Conservation (phyloP, 2,329 filamentous ascomycete species). For the Huntiella bhutanensis region DNA sequence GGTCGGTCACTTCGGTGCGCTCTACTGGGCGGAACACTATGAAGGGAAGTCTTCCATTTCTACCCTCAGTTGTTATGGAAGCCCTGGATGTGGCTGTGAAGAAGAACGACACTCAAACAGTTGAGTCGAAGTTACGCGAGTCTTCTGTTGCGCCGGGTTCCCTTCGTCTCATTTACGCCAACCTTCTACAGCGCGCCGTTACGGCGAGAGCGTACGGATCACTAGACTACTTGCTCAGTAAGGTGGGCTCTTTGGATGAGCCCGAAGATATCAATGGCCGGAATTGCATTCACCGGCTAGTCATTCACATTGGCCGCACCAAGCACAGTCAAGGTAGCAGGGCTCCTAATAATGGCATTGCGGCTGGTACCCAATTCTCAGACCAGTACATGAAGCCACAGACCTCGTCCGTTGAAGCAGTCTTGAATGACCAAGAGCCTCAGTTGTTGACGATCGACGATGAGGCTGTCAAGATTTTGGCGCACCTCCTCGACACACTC, state of each 20-base stretch:
- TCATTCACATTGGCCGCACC: slow-evolving; percentile 80
- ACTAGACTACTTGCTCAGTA: slow-evolving; percentile 50
- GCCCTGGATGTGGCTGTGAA: slow-evolving; percentile 53
- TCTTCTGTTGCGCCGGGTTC: slow-evolving; percentile 26
- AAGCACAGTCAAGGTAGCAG: slow-evolving; percentile 21
- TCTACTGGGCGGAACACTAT: slow-evolving; percentile 63
- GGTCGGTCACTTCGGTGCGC: slow-evolving; percentile 52
- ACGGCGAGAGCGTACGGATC: slow-evolving; percentile 48
- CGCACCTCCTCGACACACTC: slow-evolving; percentile 47
- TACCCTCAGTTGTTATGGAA: slow-evolving; percentile 46
- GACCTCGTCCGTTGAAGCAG: slow-evolving; percentile 18
- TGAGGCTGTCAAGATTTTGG: slow-evolving; percentile 51
- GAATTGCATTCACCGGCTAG: slow-evolving; percentile 80
- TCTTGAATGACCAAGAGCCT: slow-evolving; percentile 47
- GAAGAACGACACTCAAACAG: slow-evolving; percentile 37
- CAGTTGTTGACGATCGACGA: slow-evolving; percentile 50
- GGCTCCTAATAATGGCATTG: slow-evolving; percentile 4
- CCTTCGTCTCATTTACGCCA: slow-evolving; percentile 52
- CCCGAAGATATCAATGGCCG: slow-evolving; percentile 83
- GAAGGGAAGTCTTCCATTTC: slow-evolving; percentile 52
- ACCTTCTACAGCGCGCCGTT: slow-evolving; percentile 61
- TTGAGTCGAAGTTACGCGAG: slow-evolving; percentile 10
- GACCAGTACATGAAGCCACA: slow-evolving; percentile 54
- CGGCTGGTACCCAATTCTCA: slow-evolving; percentile 9
- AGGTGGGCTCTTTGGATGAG: slow-evolving; percentile 58